Evolutionary conservation across 2,329 filamentous ascomycete genomes (phyloP), one percentile per base, ranked within the genome.

Genomic region (Xylariomycetidae sp.): DNA sequence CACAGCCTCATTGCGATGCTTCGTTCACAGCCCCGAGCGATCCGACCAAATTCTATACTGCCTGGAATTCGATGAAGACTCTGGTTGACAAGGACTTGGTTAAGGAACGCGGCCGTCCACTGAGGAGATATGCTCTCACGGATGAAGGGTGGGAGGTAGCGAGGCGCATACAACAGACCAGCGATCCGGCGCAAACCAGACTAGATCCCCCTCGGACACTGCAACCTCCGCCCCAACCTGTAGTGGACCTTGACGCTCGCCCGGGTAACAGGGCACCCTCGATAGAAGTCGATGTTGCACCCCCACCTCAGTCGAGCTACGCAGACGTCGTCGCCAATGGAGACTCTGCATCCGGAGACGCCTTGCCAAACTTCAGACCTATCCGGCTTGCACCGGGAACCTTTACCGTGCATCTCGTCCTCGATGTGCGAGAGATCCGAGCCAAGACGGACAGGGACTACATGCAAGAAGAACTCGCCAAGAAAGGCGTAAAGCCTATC

Each of bases 21-120:
- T 88, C 84, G 0, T 88, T 88, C 48, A 82, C 74, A 0, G 77
- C 74, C 0, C 80, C 83, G 1, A 68, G 64, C 25, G 81, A 86
- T 34, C 67, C 82, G 1, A 80, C 70, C 9, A 83, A 80, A 36
- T 85, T 76, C 48, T 85, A 86, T 48, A 90, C 85, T 0, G 86
- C 86, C 0, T 92, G 85, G 85, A 83, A 76, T 49, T 88, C 85
- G 2, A 88, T 90, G 72, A 86, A 85, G 53, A 87, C 82, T 0
- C 62, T 92, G 19, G 46, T 80, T 5, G 69, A 78, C 34, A 88
- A 89, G 52, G 83, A 88, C 37, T 62, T 89, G 4, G 82, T 89
- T 0, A 80, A 79, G 36, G 80, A 85, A 45, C 77, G 77, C 33
- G 82, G 84, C 0, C 70, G 82, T 12, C 85, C 84, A 0, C 58